Conservation (phyloP, 1,284 basidiomycete species). For the Ceratobasidium sp. region DNA sequence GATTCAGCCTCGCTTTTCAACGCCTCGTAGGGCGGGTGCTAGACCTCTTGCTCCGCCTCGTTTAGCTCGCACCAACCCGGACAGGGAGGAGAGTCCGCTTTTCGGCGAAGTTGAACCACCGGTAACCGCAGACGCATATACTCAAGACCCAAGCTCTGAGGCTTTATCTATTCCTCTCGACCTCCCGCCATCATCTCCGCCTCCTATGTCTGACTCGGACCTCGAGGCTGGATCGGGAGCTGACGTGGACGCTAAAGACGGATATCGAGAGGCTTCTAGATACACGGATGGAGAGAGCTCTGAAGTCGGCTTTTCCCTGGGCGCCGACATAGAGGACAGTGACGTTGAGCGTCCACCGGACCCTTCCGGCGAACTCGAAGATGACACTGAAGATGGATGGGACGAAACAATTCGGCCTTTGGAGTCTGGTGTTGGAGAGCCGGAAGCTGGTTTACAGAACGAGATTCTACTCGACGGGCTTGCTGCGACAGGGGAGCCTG, state of each 20-base stretch:
- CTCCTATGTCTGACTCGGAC: slow-evolving; percentile 35
- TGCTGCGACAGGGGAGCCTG: neutral
- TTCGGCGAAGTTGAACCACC: neutral
- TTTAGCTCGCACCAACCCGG: neutral
- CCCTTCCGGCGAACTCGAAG: neutral
- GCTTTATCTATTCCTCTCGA: neutral
- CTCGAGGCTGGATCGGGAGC: neutral
- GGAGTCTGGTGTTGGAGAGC: neutral
- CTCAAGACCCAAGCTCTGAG: neutral
- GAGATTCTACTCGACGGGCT: neutral
- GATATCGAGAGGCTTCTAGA: slow-evolving; percentile 4
- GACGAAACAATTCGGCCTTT: slow-evolving; percentile 23
- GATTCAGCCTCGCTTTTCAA: neutral
- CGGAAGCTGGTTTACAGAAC: neutral
- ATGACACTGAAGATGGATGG: slow-evolving; percentile 17
- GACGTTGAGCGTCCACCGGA: neutral
- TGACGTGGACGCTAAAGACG: slow-evolving; percentile 1
- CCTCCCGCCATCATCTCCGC: slow-evolving; percentile 29
- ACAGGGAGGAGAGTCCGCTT: neutral
- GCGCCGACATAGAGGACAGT: neutral
- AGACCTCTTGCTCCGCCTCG: slow-evolving; percentile 2
- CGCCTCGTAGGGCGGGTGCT: neutral
- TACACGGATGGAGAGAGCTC: slow-evolving; percentile 26
- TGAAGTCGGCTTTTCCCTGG: neutral
- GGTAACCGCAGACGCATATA: neutral